Base-by-base conservation (phyloP, 306 rosid species). In the Coriaria nepalensis region DNA sequence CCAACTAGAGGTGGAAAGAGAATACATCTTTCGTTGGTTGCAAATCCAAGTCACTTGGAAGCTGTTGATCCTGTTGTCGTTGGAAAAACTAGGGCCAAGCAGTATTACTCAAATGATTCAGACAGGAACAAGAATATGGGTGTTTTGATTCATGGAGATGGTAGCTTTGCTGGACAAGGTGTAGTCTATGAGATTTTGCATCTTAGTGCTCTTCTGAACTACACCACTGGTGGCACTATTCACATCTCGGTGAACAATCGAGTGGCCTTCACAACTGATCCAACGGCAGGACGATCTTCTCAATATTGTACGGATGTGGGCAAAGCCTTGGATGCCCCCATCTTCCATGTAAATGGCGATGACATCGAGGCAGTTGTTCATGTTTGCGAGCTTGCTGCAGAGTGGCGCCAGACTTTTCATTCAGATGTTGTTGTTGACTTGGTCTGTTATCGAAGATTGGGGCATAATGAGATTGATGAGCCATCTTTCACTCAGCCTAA, bases 91-190 rank as follows among this genome's bases (percentile, higher is more conserved):
- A 76, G 95, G 56, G 98, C 98, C 35, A 90, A 81, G 64, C 95
- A 90, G 56, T 90, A 79, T 68, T 85, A 57, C 70, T 67, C 94
- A 8, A 71, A 63, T 60, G 98, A 90, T 50, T 56, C 5, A 38
- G 82, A 85, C 66, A 73, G 94, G 68, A 81, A 66, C 6, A 90
- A 85, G 67, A 74, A 90, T 69, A 64, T 90, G 98, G 94, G 79
- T 42, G 10, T 90, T 52, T 65, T 90, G 73, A 73, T 90, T 56
- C 95, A 90, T 38, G 98, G 98, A 55, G 98, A 90, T 69, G 95
- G 98, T 67, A 90, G 98, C 61, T 90, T 85, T 77, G 92, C 98
- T 4, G 98, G 98, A 40, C 95, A 85, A 74, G 98, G 98, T 45
- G 98, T 90, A 43, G 98, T 84, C 61, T 90, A 85, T 14, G 98